Evolutionary conservation across 139 green algal species (phyloP), one percentile per base, ranked within the genome.

Genomic region (Yamagishiella unicocca): DNA sequence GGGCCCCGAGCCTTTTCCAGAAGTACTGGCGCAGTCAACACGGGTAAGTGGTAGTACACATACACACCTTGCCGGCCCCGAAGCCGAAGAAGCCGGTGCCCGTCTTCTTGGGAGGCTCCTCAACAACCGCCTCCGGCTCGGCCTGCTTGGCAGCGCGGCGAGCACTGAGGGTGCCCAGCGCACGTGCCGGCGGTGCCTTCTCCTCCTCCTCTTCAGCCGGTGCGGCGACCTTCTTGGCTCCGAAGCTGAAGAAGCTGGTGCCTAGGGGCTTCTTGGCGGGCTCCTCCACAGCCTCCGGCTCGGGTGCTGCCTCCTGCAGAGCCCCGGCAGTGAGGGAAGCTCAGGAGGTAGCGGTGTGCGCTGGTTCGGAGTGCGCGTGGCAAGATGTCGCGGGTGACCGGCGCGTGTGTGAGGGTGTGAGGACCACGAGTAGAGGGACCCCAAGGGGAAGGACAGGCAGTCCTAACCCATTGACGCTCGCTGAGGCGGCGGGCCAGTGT

Each of bases 241-340:
- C 77, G 55, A 84, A 84, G 58, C 76, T 10, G 76, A 83, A 83
- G 76, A 83, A 83, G 54, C 76, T 54, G 54, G 33, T 71, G 50
- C 76, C 76, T 7, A 37, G 27, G 14, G 35, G 4, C 76, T 83
- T 83, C 50, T 83, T 83, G 50, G 75, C 50, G 33, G 37, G 35
- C 53, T 54, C 33, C 77, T 71, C 53, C 19, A 9, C 54, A 4
- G 38, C 9, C 58, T 46, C 46, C n/a, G 19, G 43, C 72, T 62
- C 27, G 72, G 43, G 9, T 7, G 38, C 19, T 38, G 31, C 29
- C 53, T 33, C 29, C 24, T 37, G 9, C 33, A n/a, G n/a, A 37
- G 14, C 21, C 21, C 29, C 64, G 64, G 64, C 68, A 33, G 33
- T 6, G 33, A n/a, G n/a, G n/a, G n/a, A n/a, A n/a, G n/a, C n/a